Percentiles rank a stretch among this genome's conserved stretches.
Conservation (phyloP, 2,329 filamentous ascomycete species). For the Calonectria fujianensis region DNA sequence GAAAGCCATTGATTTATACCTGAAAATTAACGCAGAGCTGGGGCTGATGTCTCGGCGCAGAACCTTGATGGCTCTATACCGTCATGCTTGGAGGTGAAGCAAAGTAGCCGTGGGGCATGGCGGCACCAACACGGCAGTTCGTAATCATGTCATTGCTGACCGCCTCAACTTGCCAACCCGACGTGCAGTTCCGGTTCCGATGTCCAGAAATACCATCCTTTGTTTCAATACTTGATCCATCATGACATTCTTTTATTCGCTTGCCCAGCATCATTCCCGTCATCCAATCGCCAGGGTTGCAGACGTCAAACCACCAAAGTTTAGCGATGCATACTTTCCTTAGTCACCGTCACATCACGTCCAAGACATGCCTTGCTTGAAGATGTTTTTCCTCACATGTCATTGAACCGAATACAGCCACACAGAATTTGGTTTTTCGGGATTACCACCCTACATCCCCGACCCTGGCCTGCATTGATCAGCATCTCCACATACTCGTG, state of each 20-base stretch:
- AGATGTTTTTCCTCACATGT: neutral
- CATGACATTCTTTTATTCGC: neutral
- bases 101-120: neutral
- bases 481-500: conserved; percentile 23
- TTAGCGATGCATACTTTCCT: neutral
- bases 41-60: neutral
- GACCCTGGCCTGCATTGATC: conserved; percentile 27
- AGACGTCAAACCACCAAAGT: neutral
- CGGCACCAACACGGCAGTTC: neutral
- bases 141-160: conserved; percentile 21
- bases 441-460: neutral
- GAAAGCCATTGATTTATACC: conserved; percentile 19
- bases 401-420: neutral
- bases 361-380: neutral
- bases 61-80: conserved; percentile 36
- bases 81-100: neutral
- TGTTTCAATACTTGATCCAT: neutral
- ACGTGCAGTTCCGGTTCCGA: conserved; percentile 28
- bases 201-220: neutral
- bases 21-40: neutral
- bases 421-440: neutral
- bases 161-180: conserved; percentile 14
- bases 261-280: neutral
- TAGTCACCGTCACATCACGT: neutral
- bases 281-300: neutral